Conservation (phyloP, 352 stramenopile genomes). For the Phytophthora europaea region DNA sequence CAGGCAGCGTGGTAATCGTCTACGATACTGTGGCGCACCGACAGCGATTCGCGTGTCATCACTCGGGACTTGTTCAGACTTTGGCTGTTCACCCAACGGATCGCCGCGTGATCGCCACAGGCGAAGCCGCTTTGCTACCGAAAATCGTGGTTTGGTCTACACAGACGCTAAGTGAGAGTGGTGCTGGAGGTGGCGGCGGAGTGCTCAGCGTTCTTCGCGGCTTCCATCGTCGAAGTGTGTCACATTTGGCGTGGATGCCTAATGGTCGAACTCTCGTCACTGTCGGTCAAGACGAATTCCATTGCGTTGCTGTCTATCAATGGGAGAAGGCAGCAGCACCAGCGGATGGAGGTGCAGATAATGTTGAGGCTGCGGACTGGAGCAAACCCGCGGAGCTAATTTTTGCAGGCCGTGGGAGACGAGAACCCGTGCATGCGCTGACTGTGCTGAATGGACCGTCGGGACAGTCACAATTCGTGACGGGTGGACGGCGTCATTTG, state of each 20-base stretch:
- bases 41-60: conserved; percentile 72
- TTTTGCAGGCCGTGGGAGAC: conserved; percentile 62
- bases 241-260: conserved; percentile 78
- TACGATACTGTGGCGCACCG: conserved; percentile 82
- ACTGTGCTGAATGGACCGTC: conserved; percentile 31
- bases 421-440: conserved; percentile 60
- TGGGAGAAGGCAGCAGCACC: conserved; percentile 49
- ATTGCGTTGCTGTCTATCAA: conserved; percentile 84
- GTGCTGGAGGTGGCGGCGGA: conserved; percentile 35
- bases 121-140: conserved; percentile 63
- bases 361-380: conserved; percentile 51
- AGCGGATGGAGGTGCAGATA: conserved; percentile 6
- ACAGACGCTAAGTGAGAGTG: conserved; percentile 39
- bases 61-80: conserved; percentile 68
- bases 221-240: conserved; percentile 74
- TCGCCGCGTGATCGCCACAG: conserved; percentile 61
- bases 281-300: conserved; percentile 72
- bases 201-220: conserved; percentile 72
- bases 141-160: conserved; percentile 81
- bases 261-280: conserved; percentile 74
- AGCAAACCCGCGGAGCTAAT: conserved; percentile 58
- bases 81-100: conserved; percentile 68
- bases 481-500: conserved; percentile 66
- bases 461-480: conserved; percentile 66
- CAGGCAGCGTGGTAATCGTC: conserved; percentile 66